These are phyloP conservation scores for Diaporthe sp. DNA, from an alignment of 2,329 filamentous ascomycete genomes.

Conservation along the genomic window DNA sequence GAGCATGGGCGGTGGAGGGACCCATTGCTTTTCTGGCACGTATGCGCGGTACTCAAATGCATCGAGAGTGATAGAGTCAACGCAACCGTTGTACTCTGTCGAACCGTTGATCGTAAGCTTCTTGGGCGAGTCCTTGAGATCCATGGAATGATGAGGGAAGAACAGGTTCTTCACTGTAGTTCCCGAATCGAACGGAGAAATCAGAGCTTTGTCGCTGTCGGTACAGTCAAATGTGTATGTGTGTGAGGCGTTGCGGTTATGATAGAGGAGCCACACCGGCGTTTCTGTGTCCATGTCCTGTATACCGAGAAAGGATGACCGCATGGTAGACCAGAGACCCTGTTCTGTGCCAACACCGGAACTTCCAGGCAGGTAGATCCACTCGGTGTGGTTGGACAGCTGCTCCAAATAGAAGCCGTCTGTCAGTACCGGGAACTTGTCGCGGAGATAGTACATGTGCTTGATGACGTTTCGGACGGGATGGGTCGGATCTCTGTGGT, in stretches of 20 bases:
- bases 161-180: slow-evolving; percentile 75
- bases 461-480: slow-evolving; percentile 73
- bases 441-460: slow-evolving; percentile 72
- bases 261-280: slow-evolving; percentile 65
- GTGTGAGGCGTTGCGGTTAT: slow-evolving; percentile 64
- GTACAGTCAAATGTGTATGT: slow-evolving; percentile 64
- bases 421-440: slow-evolving; percentile 69
- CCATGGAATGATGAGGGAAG: slow-evolving; percentile 70
- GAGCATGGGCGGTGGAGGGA: slow-evolving; percentile 67
- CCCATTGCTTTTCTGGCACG: slow-evolving; percentile 66
- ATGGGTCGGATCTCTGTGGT: slow-evolving; percentile 74
- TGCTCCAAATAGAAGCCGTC: slow-evolving; percentile 70
- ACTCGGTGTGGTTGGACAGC: slow-evolving; percentile 69
- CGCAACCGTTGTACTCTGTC: slow-evolving; percentile 65
- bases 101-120: slow-evolving; percentile 63
- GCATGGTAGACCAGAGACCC: slow-evolving; percentile 69
- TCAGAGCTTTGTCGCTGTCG: slow-evolving; percentile 61
- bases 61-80: slow-evolving; percentile 63
- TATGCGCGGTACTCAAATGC: slow-evolving; percentile 72
- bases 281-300: slow-evolving; percentile 58
- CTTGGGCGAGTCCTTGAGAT: slow-evolving; percentile 59
- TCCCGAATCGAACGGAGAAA: slow-evolving; percentile 67
- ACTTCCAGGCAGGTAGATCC: slow-evolving; percentile 67
- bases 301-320: slow-evolving; percentile 64
- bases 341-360: slow-evolving; percentile 67